Evolutionary conservation across 495 filamentous ascomycete species (phyloP), one percentile per base, ranked within the genome.

Genomic region (Lindgomyces ingoldianus): DNA sequence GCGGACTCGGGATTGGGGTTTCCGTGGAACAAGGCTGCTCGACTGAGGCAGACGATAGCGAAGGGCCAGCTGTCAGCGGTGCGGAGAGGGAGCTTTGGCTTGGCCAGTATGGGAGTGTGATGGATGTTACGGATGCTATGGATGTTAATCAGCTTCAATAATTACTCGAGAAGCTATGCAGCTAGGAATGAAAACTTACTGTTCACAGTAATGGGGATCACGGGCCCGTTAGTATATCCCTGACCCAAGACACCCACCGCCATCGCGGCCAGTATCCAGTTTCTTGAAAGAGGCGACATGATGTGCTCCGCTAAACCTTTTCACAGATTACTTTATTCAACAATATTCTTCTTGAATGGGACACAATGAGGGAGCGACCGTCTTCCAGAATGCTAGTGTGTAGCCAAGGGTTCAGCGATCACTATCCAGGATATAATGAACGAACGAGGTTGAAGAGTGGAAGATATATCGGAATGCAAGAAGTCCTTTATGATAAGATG

Each of bases 111-210:
- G 61, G 51, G 21, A 30, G 60, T 3, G 18, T 54, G 50, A 49
- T 55, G 3, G 30, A 30, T 27, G 50, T 33, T 24, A 49, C 45
- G 16, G 60, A 62, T 55, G 49, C 60, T 62, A 41, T 46, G 2
- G 4, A 48, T 1, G 36, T 62, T 39, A 56, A n/a, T n/a, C n/a
- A n/a, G n/a, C n/a, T n/a, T n/a, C n/a, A n/a, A n/a, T n/a, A n/a
- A n/a, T n/a, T n/a, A n/a, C n/a, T n/a, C n/a, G n/a, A n/a, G n/a
- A n/a, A n/a, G n/a, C n/a, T n/a, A n/a, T 39, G 27, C 8, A 61
- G 19, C 16, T 44, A 9, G 30, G 29, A 14, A 24, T 33, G 39
- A 30, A n/a, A 50, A 62, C 60, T 8, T 55, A 62, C 60, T 55
- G 22, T 62, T 56, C 3, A 47, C 10, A 30, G 54, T 57, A 16